These are phyloP conservation scores for Cordyceps fumosorosea DNA, from an alignment of 2,329 filamentous ascomycete genomes.

Conservation along the genomic window DNA sequence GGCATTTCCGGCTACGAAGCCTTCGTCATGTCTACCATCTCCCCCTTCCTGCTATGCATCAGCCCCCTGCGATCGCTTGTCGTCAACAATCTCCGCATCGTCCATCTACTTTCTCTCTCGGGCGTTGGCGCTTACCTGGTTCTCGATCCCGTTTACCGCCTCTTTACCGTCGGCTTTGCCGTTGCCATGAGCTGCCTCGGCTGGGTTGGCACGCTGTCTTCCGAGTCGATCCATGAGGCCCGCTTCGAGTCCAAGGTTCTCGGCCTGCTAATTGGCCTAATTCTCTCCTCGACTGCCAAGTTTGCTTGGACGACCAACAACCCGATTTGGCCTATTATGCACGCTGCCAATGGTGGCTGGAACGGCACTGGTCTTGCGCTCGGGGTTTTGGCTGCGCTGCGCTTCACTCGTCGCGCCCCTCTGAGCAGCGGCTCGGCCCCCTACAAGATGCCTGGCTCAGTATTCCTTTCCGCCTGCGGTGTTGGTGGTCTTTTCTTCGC, in stretches of 20 bases:
- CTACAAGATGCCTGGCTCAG: slow-evolving; percentile 53
- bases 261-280: slow-evolving; percentile 73
- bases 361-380: slow-evolving; percentile 77
- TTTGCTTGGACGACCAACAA: slow-evolving; percentile 95
- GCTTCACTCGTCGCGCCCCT: slow-evolving; percentile 65
- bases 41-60: slow-evolving; percentile 72
- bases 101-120: slow-evolving; percentile 70
- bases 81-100: slow-evolving; percentile 59
- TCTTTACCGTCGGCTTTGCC: slow-evolving; percentile 75
- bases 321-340: slow-evolving; percentile 92
- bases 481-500: slow-evolving; percentile 81
- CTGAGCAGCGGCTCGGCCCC: slow-evolving; percentile 32
- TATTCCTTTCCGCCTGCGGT: slow-evolving; percentile 66
- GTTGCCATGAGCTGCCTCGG: slow-evolving; percentile 74
- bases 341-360: slow-evolving; percentile 83
- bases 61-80: slow-evolving; percentile 61
- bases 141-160: slow-evolving; percentile 62
- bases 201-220: slow-evolving; percentile 76
- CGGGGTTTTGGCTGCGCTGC: slow-evolving; percentile 66
- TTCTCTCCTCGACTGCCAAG: slow-evolving; percentile 82
- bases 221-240: slow-evolving; percentile 65
- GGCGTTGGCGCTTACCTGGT: slow-evolving; percentile 78
- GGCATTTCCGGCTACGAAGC: slow-evolving; percentile 95
- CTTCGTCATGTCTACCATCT: slow-evolving; percentile 75
- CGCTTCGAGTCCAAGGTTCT: slow-evolving; percentile 77